Evolutionary conservation across 2,329 filamentous ascomycete species (phyloP).

Genomic region (Monosporascus sp.): DNA sequence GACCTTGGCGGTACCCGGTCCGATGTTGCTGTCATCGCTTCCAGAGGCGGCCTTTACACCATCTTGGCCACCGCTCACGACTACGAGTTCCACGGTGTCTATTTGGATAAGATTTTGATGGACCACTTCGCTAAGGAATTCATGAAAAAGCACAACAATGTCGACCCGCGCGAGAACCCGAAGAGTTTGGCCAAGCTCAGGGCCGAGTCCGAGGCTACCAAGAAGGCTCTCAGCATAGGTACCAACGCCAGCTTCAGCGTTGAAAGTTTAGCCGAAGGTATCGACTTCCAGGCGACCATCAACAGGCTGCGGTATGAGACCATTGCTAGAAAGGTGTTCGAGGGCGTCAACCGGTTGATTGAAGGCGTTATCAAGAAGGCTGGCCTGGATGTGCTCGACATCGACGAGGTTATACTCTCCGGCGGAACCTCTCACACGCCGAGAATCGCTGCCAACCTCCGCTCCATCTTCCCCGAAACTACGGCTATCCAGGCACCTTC

Average conservation of each 20-base stretch:
- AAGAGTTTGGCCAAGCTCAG: conserved; percentile 87
- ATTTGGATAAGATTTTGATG: conserved; percentile 85
- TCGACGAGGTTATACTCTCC: conserved; percentile 90
- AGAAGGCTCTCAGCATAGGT: conserved; percentile 86
- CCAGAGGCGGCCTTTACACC: conserved; percentile 92
- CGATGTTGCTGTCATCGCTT: conserved; percentile 86
- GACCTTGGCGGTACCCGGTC: conserved; percentile 91
- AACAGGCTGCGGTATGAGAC: conserved; percentile 94
- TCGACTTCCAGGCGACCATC: conserved; percentile 87
- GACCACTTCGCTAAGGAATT: conserved; percentile 99
- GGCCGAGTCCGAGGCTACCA: conserved; percentile 83
- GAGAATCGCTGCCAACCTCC: conserved; percentile 79
- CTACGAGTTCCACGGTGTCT: conserved; percentile 83
- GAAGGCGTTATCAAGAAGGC: conserved; percentile 88
- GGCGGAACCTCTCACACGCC: conserved; percentile 92
- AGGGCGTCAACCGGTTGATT: conserved; percentile 80
- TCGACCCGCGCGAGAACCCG: conserved; percentile 77
- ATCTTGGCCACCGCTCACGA: conserved; percentile 91
- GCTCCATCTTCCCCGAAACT: conserved; percentile 72
- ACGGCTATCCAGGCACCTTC: conserved; percentile 79
- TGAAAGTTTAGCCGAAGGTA: conserved; percentile 81
- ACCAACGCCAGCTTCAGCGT: conserved; percentile 88
- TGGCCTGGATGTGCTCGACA: conserved; percentile 82
- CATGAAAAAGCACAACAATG: conserved; percentile 84
- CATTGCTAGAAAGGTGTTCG: conserved; percentile 78